Evolutionary conservation across 2,329 filamentous ascomycete genomes (phyloP).

Genomic region (Xylaria sp.): DNA sequence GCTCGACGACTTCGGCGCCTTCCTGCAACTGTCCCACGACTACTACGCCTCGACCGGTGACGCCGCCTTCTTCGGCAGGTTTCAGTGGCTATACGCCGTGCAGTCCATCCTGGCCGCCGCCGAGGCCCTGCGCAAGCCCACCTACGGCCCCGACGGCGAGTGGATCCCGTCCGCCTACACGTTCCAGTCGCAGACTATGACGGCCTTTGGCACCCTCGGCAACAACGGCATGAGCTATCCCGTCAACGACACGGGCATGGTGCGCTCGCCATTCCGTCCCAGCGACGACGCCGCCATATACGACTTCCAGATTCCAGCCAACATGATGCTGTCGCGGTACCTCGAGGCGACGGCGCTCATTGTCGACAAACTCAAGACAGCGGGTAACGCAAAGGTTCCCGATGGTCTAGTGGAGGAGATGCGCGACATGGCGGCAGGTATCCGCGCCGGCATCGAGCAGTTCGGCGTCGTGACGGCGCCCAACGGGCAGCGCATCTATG

Average conservation of each 20-base stretch:
- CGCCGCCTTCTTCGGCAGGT: slow-evolving; percentile 76
- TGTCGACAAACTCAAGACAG: slow-evolving; percentile 53
- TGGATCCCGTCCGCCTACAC: slow-evolving; percentile 66
- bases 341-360: slow-evolving; percentile 62
- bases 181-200: slow-evolving; percentile 78
- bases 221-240: slow-evolving; percentile 84
- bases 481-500: slow-evolving; percentile 67
- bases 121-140: slow-evolving; percentile 76
- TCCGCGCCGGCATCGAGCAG: slow-evolving; percentile 74
- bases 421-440: slow-evolving; percentile 67
- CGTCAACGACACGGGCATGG: slow-evolving; percentile 80
- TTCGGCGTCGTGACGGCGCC: slow-evolving; percentile 71
- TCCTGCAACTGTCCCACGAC: slow-evolving; percentile 82
- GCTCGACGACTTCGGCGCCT: slow-evolving; percentile 88
- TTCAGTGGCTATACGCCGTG: slow-evolving; percentile 78
- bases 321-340: slow-evolving; percentile 82
- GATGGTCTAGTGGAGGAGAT: slow-evolving; percentile 64
- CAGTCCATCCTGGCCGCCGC: slow-evolving; percentile 76
- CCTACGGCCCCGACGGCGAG: slow-evolving; percentile 54
- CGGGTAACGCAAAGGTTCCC: slow-evolving; percentile 23
- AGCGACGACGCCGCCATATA: slow-evolving; percentile 89
- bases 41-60: slow-evolving; percentile 82
- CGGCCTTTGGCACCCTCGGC: slow-evolving; percentile 82
- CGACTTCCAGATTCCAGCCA: slow-evolving; percentile 89
- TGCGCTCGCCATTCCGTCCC: slow-evolving; percentile 89